Percentiles rank a stretch among this genome's conserved stretches.
Conservation (phyloP, 345 rosid genomes). For the Litchi chinensis region DNA sequence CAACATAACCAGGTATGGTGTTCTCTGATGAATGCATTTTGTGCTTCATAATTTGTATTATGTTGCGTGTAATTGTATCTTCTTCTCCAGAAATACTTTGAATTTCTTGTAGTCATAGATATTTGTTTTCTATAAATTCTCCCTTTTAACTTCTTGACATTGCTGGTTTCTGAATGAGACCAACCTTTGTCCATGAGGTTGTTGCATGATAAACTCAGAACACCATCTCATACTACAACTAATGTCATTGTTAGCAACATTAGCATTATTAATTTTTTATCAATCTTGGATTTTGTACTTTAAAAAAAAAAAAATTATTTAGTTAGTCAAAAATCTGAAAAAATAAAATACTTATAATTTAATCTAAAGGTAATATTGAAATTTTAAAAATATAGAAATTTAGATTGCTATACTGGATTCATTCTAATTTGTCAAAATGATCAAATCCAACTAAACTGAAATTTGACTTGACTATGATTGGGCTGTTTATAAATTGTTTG, state of each 20-base stretch:
- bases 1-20: conserved; percentile 70
- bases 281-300: not conserved
- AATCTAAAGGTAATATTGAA: too few species aligned
- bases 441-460: too few species aligned
- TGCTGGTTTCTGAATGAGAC: not conserved
- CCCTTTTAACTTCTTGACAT: not conserved
- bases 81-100: not conserved
- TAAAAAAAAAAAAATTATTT: too few species aligned
- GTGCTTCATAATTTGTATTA: not conserved
- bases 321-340: too few species aligned
- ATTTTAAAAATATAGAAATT: too few species aligned
- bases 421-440: too few species aligned
- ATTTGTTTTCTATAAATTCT: not conserved
- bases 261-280: not conserved
- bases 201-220: not conserved
- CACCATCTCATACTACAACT: not conserved
- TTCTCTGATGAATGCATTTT: conserved; percentile 2
- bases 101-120: not conserved
- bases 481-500: too few species aligned
- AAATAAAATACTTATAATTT: too few species aligned
- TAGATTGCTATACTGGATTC: too few species aligned
- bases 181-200: too few species aligned
- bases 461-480: too few species aligned
- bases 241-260: too few species aligned
- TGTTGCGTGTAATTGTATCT: not conserved